Evolutionary conservation across 1,139 yeast species (phyloP).

Genomic region (Protomyces arabidopsidicola): DNA sequence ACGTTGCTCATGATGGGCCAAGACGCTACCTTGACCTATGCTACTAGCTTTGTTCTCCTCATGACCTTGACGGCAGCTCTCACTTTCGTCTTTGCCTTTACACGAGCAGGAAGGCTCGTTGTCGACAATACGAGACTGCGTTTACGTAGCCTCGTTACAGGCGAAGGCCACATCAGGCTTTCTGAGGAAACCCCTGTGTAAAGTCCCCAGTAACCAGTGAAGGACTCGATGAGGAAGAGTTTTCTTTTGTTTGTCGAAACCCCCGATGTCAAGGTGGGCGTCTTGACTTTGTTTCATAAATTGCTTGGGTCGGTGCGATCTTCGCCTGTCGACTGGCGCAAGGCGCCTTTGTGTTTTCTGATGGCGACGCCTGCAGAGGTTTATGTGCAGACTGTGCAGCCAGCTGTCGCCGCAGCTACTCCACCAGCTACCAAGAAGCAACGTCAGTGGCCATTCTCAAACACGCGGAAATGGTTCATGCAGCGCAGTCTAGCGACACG

Average conservation of each 20-base stretch:
- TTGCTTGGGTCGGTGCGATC: too few relatives aligned
- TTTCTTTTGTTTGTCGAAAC: too few relatives aligned
- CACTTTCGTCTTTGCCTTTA: slow-evolving; percentile 14
- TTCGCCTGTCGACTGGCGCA: too few relatives aligned
- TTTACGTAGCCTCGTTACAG: not conserved
- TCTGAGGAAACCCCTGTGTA: not conserved
- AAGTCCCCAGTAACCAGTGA: not conserved
- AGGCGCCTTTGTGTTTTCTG: not conserved
- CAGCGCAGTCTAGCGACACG: not conserved
- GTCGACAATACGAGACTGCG: slow-evolving; percentile 13
- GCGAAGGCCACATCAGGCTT: slow-evolving; percentile 20
- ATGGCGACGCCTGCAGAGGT: not conserved
- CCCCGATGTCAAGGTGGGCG: too few relatives aligned
- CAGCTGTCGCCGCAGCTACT: too few relatives aligned
- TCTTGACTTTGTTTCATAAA: too few relatives aligned
- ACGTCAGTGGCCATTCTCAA: not conserved
- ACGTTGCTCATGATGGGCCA: not conserved
- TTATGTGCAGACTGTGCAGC: too few relatives aligned
- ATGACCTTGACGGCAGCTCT: not conserved
- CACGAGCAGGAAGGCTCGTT: slow-evolving; percentile 21
- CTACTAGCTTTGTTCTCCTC: not conserved
- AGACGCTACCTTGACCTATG: not conserved
- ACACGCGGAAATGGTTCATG: not conserved
- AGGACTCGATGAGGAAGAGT: too few relatives aligned
- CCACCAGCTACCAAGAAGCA: not conserved